These are phyloP conservation scores for Nothophaeocryptopus gaeumannii DNA, from an alignment of 2,329 filamentous ascomycete species.

Conservation along the genomic window DNA sequence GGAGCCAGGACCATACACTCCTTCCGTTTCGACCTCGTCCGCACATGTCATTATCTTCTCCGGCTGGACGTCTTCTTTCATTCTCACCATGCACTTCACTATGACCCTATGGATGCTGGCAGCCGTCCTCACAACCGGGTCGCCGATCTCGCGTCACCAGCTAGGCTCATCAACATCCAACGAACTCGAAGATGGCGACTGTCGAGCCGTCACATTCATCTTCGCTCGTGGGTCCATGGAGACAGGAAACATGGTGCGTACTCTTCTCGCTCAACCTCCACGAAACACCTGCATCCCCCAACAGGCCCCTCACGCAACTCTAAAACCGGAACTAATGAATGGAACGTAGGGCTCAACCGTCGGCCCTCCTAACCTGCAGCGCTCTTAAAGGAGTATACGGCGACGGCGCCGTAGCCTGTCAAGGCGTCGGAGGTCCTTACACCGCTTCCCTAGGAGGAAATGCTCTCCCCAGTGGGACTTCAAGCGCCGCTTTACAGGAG, in stretches of 20 bases:
- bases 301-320: background rate
- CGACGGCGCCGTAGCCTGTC: constrained; percentile 25
- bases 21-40: too few species aligned
- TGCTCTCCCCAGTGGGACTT: constrained; percentile 23
- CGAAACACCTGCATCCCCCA: background rate
- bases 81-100: constrained; percentile 6
- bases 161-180: constrained; percentile 18
- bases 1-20: too few species aligned
- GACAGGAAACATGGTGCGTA: constrained; percentile 49
- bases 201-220: constrained; percentile 52
- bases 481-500: constrained; percentile 22
- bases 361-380: constrained; percentile 27
- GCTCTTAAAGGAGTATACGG: constrained; percentile 25
- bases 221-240: constrained; percentile 59
- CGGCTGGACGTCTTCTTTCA: too few species aligned
- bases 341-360: constrained; percentile 21
- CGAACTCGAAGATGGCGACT: constrained; percentile 33
- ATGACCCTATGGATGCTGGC: constrained; percentile 17
- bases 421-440: constrained; percentile 30
- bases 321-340: background rate
- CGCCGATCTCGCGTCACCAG: constrained; percentile 12
- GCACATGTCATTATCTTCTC: too few species aligned
- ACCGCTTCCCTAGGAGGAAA: constrained; percentile 23
- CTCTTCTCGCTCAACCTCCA: background rate
- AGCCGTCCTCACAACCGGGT: constrained; percentile 4